Percentiles rank a stretch among this genome's conserved stretches.
phyloP scores from a whole-genome alignment of 208 protist genomes.

The Acanthamoeba castellanii region DNA sequence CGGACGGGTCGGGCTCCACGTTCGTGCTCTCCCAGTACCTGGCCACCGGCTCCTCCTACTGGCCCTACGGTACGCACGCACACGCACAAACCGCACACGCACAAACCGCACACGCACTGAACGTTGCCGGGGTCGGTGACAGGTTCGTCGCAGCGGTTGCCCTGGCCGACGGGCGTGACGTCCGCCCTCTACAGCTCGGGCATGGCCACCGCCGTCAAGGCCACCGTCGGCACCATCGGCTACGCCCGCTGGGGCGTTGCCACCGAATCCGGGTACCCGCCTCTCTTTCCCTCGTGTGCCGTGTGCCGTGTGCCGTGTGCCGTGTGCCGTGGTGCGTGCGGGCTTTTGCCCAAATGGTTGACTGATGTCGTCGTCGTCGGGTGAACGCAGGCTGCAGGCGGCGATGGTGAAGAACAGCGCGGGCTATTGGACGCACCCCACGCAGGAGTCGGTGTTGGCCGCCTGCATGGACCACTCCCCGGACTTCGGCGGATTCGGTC shows the following conservation, averaged over 20 bases:
- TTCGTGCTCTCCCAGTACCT: neutral
- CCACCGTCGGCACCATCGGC: constrained; percentile 10
- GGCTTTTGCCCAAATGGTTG: neutral
- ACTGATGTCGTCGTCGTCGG: neutral
- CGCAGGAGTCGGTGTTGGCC: neutral
- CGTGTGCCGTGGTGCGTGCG: too few relatives aligned
- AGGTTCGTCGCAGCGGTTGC: neutral
- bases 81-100: neutral
- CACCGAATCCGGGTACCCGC: neutral
- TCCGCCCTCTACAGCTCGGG: neutral
- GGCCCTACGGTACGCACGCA: neutral
- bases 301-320: too few relatives aligned
- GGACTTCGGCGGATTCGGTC: neutral
- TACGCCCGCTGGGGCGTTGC: constrained; percentile 19
- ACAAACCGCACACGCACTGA: too few relatives aligned
- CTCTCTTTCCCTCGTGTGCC: neutral
- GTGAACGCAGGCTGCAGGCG: neutral
- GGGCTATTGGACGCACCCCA: constrained; percentile 20
- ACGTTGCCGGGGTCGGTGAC: neutral
- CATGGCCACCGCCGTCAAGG: neutral
- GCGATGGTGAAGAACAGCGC: constrained; percentile 18
- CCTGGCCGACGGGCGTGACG: neutral
- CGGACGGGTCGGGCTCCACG: neutral
- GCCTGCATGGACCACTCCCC: constrained; percentile 13
- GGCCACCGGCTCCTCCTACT: neutral